These are phyloP conservation scores for Syncephalastrum racemosum DNA, from an alignment of 371 early-diverging fungal genomes.

Conservation along the genomic window DNA sequence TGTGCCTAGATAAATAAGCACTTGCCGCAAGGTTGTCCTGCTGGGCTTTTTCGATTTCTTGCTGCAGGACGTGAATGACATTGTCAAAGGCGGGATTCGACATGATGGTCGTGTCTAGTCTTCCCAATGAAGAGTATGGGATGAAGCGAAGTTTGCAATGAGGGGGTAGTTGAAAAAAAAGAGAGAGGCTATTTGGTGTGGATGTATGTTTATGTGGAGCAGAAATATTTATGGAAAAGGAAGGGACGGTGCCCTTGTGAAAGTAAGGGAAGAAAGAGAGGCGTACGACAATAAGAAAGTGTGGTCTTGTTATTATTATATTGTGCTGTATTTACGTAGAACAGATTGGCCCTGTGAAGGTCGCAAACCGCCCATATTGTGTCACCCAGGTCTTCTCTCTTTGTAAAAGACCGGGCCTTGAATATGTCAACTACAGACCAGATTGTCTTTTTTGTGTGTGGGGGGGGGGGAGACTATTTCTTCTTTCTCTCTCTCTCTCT, in stretches of 20 bases:
- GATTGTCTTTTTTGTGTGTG: no score
- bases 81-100: slow-evolving; percentile 22
- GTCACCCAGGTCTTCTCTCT: no score
- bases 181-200: background rate
- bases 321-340: slow-evolving; percentile 3
- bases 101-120: slow-evolving; percentile 8
- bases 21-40: slow-evolving; percentile 30
- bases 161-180: slow-evolving; percentile 5
- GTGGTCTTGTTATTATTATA: background rate
- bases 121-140: background rate
- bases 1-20: background rate
- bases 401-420: no score
- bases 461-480: background rate
- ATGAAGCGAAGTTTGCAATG: slow-evolving; percentile 9
- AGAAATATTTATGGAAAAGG: slow-evolving; percentile 9
- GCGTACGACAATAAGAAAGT: slow-evolving; percentile 1
- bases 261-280: slow-evolving; percentile 3
- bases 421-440: no score
- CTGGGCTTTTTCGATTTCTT: slow-evolving; percentile 24
- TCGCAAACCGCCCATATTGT: no score
- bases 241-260: slow-evolving; percentile 1
- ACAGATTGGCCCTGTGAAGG: slow-evolving; percentile 1
- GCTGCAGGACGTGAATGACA: slow-evolving; percentile 26
- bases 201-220: slow-evolving; percentile 1
- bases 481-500: slow-evolving; percentile 4